Percentiles rank a stretch among this genome's conserved stretches.
Evolutionary conservation across 331 rosid species (phyloP).

Genomic region (Rhamnella rubrinervis): DNA sequence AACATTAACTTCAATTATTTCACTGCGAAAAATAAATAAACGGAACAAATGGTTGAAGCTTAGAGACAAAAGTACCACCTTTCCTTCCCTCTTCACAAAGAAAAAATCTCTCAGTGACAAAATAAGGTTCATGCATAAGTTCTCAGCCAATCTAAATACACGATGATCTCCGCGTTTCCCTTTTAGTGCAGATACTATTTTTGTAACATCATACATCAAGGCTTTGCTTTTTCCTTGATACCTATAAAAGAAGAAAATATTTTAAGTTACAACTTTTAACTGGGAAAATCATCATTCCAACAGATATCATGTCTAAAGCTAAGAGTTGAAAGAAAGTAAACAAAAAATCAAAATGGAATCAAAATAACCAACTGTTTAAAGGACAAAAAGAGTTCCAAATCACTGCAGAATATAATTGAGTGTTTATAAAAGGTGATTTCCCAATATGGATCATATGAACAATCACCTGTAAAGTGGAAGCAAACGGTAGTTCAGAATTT

Average conservation of each 20-base stretch:
- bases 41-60: constrained; percentile 20
- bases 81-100: constrained; percentile 92
- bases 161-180: constrained; percentile 95
- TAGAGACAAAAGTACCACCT: constrained; percentile 54
- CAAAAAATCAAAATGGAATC: neutral
- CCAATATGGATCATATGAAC: neutral
- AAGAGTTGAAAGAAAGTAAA: neutral
- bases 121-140: constrained; percentile 92
- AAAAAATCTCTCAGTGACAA: constrained; percentile 92
- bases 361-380: neutral
- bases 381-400: constrained; percentile 4
- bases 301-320: neutral
- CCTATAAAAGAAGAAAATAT: constrained; percentile 43
- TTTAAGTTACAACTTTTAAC: constrained; percentile 24
- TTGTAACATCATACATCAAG: constrained; percentile 97
- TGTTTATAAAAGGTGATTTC: neutral
- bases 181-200: constrained; percentile 82
- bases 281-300: constrained; percentile 15
- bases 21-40: constrained; percentile 3
- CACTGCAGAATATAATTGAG: neutral
- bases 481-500: constrained; percentile 92
- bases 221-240: constrained; percentile 93
- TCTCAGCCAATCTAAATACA: constrained; percentile 93
- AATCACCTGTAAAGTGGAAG: constrained; percentile 96
- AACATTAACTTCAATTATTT: constrained; percentile 16